Percentiles rank a stretch among this genome's conserved stretches.
Evolutionary conservation across 2,329 filamentous ascomycete species (phyloP).

Genomic region (Ascocoryne sarcoides): DNA sequence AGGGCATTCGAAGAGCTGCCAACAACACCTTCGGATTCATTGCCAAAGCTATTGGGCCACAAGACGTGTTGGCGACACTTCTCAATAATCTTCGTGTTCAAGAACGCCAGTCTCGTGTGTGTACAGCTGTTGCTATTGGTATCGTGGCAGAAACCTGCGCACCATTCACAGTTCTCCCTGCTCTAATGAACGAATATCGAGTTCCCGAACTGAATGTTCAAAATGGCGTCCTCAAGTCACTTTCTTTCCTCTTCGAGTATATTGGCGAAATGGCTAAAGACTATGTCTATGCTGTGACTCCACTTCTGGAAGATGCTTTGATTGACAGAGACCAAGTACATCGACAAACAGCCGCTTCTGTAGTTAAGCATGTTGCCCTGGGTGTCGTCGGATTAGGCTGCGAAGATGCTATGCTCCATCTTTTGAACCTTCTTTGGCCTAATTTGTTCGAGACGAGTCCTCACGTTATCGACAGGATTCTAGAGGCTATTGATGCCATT

Average conservation of each 20-base stretch:
- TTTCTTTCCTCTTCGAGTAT: constrained; percentile 97
- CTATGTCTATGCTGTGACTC: constrained; percentile 96
- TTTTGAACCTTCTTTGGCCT: constrained; percentile 91
- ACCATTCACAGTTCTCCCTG: constrained; percentile 95
- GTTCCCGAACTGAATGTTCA: constrained; percentile 98
- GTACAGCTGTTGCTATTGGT: constrained; percentile 95
- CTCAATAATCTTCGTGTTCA: constrained; percentile 96
- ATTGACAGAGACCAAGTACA: constrained; percentile 98
- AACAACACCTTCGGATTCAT: constrained; percentile 99
- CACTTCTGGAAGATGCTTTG: constrained; percentile 88
- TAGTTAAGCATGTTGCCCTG: constrained; percentile 95
- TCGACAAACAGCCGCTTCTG: constrained; percentile 88
- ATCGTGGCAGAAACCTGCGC: constrained; percentile 98
- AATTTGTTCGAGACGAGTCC: constrained; percentile 97
- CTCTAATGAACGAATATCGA: constrained; percentile 98
- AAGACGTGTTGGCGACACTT: constrained; percentile 90
- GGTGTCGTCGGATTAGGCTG: constrained; percentile 96
- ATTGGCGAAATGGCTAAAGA: constrained; percentile 99
- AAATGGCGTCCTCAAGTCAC: constrained; percentile 93
- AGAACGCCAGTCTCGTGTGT: constrained; percentile 95
- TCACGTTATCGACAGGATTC: constrained; percentile 95
- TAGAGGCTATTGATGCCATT: constrained; percentile 95
- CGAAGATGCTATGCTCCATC: constrained; percentile 96
- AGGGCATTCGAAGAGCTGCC: constrained; percentile 92
- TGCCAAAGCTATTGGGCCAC: constrained; percentile 95